phyloP scores from a whole-genome alignment of 805 yeast genomes.

The Schwanniomyces pseudopolymorphus region DNA sequence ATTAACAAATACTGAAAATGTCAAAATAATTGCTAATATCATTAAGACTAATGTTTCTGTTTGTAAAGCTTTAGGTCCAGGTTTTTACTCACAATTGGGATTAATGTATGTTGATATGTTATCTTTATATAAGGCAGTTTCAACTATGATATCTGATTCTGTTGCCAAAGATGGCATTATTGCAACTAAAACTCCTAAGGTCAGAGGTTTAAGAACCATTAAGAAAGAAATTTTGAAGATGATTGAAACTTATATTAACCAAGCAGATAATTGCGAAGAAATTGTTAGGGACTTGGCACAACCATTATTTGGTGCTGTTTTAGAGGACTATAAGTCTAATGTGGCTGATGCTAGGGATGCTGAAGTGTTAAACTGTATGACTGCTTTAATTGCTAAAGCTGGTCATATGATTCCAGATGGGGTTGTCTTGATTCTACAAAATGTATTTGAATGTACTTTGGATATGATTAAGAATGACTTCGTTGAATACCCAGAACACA shows the following conservation, averaged over 20 bases:
- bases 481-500: conserved; percentile 95
- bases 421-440: conserved; percentile 80
- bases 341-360: conserved; percentile 98
- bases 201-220: conserved; percentile 92
- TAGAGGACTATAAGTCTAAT: conserved; percentile 83
- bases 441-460: conserved; percentile 91
- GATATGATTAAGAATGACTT: conserved; percentile 95
- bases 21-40: conserved; percentile 88
- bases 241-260: conserved; percentile 83
- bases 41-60: conserved; percentile 95
- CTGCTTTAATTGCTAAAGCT: conserved; percentile 83
- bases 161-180: conserved; percentile 79
- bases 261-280: conserved; percentile 83
- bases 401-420: conserved; percentile 89
- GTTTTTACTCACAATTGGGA: conserved; percentile 84
- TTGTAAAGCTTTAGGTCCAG: conserved; percentile 92
- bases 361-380: conserved; percentile 92
- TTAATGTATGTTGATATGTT: conserved; percentile 86
- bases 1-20: conserved; percentile 76
- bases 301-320: conserved; percentile 78
- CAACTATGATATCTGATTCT: conserved; percentile 76
- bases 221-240: conserved; percentile 90
- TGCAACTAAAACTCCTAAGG: conserved; percentile 93
- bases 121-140: conserved; percentile 83
- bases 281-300: conserved; percentile 80